Base-by-base conservation (phyloP, 257 asterid genomes). In the Salvia hispanica region DNA sequence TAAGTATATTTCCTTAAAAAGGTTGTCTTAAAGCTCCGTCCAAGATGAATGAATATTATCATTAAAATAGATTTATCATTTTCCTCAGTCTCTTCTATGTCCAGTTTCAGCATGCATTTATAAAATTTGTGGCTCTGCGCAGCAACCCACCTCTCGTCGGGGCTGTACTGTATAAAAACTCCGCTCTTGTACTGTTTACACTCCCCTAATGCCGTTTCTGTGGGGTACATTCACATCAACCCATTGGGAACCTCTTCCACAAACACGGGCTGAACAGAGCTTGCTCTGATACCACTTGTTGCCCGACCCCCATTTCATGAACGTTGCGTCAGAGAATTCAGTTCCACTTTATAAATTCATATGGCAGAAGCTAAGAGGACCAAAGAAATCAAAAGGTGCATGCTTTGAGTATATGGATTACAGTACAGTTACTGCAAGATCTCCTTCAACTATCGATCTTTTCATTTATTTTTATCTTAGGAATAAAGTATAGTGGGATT, bases 1-100 rank as follows among this genome's bases (percentile, higher is more conserved):
- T 66, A 74, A 77, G 80, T 65, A 60, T 70, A 71, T 67, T 57
- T 36, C 14, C 66, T 28, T 46, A 34, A 15, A 16, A n/a, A 58
- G 33, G 62, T 56, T 40, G 25, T 57, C 45, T 36, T 36, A 16
- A 59, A 66, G 48, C 66, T 57, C 52, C 54, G 21, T 43, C 64
- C 64, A 62, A 59, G 71, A 73, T 15, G 39, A 34, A 5, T 25
- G 15, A 31, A 58, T 34, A 15, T 59, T 42, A 60, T 16, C 40
- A 34, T 44, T 68, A 63, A 42, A 55, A 62, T 55, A 55, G 68
- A 56, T 74, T 39, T 43, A 37, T 46, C 33, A 54, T 54, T 69
- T 55, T 55, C 40, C 3, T n/a, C 7, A 5, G 2, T 18, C 5
- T 4, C 10, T 8, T 60, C 9, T 61, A 18, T 8, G 25, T 18